Conservation (phyloP, 2,329 filamentous ascomycete species). For the Diaporthe capsici region DNA sequence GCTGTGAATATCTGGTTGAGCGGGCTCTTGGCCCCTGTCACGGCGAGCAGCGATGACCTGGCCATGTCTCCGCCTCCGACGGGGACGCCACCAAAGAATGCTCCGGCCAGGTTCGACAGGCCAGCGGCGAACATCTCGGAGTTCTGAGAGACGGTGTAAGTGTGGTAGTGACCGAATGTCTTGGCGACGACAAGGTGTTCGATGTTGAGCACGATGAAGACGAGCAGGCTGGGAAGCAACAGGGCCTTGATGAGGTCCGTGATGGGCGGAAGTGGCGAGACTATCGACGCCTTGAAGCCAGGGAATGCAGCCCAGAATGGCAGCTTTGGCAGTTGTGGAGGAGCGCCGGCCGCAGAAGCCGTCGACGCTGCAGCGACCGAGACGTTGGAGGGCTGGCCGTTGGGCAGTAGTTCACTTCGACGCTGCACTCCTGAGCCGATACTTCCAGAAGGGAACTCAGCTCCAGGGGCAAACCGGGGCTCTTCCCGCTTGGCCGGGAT, state of each 20-base stretch:
- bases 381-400: slow-evolving; percentile 3
- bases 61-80: slow-evolving; percentile 36
- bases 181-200: slow-evolving; percentile 32
- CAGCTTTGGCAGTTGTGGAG: not conserved
- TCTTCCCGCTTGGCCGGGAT: slow-evolving; percentile 17
- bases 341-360: slow-evolving; percentile 5
- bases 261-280: slow-evolving; percentile 15
- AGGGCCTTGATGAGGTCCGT: slow-evolving; percentile 2
- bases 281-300: slow-evolving; percentile 6
- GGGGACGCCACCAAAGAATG: slow-evolving; percentile 32
- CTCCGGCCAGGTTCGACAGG: slow-evolving; percentile 7
- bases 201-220: slow-evolving; percentile 36
- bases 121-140: slow-evolving; percentile 35
- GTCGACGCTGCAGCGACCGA: slow-evolving; percentile 6
- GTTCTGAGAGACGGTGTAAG: slow-evolving; percentile 26
- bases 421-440: not conserved
- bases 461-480: not conserved
- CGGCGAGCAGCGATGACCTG: slow-evolving; percentile 20
- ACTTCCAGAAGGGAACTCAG: not conserved
- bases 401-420: not conserved
- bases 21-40: slow-evolving; percentile 31
- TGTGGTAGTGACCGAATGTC: slow-evolving; percentile 30
- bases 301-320: slow-evolving; percentile 36
- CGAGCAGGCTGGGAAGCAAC: slow-evolving; percentile 32
- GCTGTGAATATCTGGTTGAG: slow-evolving; percentile 35